phyloP scores from a whole-genome alignment of 2,329 filamentous ascomycete species.

The Aspergillus neotritici region DNA sequence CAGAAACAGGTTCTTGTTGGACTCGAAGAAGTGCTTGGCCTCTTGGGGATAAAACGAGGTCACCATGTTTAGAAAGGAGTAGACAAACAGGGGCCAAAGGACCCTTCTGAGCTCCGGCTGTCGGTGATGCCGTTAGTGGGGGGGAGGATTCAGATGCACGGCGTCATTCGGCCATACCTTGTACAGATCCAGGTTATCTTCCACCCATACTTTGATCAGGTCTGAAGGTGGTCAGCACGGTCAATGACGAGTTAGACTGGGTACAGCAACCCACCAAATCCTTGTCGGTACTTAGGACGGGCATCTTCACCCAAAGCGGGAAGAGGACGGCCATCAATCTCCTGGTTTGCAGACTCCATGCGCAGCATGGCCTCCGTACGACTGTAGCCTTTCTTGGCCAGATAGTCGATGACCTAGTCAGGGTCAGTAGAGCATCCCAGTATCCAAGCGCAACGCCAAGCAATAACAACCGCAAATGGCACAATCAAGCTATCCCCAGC shows the following conservation, averaged over 20 bases:
- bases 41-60: constrained; percentile 66
- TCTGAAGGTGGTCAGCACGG: constrained; percentile 31
- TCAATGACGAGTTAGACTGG: not conserved
- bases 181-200: constrained; percentile 89
- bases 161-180: constrained; percentile 53
- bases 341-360: constrained; percentile 79
- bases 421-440: no score
- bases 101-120: constrained; percentile 82
- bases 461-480: not conserved
- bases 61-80: constrained; percentile 80
- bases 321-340: constrained; percentile 72
- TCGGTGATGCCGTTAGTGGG: not conserved
- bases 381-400: constrained; percentile 91
- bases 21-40: constrained; percentile 65
- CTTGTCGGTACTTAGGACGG: constrained; percentile 69
- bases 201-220: constrained; percentile 73
- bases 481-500: not conserved
- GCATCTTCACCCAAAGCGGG: constrained; percentile 62
- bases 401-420: constrained; percentile 77
- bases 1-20: constrained; percentile 65
- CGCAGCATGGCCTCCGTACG: constrained; percentile 88
- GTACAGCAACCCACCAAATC: constrained; percentile 49
- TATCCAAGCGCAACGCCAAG: constrained; percentile 30
- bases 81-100: constrained; percentile 90
- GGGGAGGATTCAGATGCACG: no score